These are phyloP conservation scores for Ophiostoma perfectum DNA, from an alignment of 2,329 filamentous ascomycete species.

Conservation along the genomic window DNA sequence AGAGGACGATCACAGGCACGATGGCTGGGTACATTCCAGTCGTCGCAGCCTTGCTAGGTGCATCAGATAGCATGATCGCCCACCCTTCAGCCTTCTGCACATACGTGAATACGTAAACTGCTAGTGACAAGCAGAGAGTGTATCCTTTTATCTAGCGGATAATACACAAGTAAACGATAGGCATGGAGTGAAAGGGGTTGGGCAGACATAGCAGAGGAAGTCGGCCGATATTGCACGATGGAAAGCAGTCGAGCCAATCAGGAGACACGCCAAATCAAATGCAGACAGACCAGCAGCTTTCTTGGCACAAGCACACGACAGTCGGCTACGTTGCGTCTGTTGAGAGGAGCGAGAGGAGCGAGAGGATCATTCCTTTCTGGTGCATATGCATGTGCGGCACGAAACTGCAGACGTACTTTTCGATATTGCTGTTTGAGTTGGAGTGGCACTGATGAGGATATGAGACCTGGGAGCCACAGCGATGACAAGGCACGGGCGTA, in stretches of 20 bases:
- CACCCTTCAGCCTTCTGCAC: neutral
- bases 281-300: no score
- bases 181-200: neutral
- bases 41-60: neutral
- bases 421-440: neutral
- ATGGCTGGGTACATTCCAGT: slow-evolving; percentile 10
- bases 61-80: neutral
- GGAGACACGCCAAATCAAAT: neutral
- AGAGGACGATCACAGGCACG: neutral
- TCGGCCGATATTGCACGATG: neutral
- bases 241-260: no score
- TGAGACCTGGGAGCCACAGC: neutral
- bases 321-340: neutral
- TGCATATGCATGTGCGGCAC: slow-evolving; percentile 6
- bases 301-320: neutral
- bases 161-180: neutral
- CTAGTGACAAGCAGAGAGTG: neutral
- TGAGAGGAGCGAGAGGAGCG: neutral
- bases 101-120: neutral
- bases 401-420: neutral
- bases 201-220: neutral
- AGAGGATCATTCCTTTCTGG: neutral
- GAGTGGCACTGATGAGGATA: no score
- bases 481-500: neutral
- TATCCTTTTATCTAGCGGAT: neutral